Conservation (phyloP, 805 yeast genomes). For the Kluyveromyces nonfermentans region DNA sequence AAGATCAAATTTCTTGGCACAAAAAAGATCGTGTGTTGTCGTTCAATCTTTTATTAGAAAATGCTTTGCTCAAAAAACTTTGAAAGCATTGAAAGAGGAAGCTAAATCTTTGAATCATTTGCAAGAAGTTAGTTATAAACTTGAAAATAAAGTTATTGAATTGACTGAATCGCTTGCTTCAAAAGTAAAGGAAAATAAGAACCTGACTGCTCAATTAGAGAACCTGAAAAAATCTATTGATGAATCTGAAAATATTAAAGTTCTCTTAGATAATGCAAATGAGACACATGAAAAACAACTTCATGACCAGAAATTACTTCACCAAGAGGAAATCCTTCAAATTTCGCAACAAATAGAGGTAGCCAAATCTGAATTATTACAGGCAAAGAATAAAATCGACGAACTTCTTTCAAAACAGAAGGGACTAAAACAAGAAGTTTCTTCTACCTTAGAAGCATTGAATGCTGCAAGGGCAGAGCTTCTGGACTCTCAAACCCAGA, state of each 20-base stretch:
- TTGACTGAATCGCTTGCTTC: slow-evolving; percentile 76
- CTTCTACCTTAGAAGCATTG: slow-evolving; percentile 50
- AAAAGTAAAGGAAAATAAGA: slow-evolving; percentile 75
- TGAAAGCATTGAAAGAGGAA: slow-evolving; percentile 61
- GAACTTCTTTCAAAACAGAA: slow-evolving; percentile 53
- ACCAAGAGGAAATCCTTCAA: slow-evolving; percentile 37
- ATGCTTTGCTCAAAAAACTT: slow-evolving; percentile 57
- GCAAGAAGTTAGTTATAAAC: slow-evolving; percentile 83
- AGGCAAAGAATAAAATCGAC: slow-evolving; percentile 50
- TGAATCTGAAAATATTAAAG: slow-evolving; percentile 45
- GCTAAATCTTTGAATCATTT: slow-evolving; percentile 86
- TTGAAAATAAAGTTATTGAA: slow-evolving; percentile 96
- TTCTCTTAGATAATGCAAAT: slow-evolving; percentile 46
- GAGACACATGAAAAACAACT: slow-evolving; percentile 40
- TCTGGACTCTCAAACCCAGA: slow-evolving; percentile 51
- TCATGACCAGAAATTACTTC: slow-evolving; percentile 37
- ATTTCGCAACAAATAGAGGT: slow-evolving; percentile 47
- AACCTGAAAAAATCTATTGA: slow-evolving; percentile 41
- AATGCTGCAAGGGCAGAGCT: slow-evolving; percentile 50
- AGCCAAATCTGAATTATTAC: slow-evolving; percentile 47
- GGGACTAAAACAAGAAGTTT: slow-evolving; percentile 54
- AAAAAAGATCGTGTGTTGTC: slow-evolving; percentile 48
- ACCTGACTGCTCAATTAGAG: slow-evolving; percentile 52
- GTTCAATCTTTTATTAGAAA: slow-evolving; percentile 77
- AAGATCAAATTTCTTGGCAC: slow-evolving; percentile 40